phyloP scores from a whole-genome alignment of 2,329 filamentous ascomycete species.

The Emergomyces orientalis region DNA sequence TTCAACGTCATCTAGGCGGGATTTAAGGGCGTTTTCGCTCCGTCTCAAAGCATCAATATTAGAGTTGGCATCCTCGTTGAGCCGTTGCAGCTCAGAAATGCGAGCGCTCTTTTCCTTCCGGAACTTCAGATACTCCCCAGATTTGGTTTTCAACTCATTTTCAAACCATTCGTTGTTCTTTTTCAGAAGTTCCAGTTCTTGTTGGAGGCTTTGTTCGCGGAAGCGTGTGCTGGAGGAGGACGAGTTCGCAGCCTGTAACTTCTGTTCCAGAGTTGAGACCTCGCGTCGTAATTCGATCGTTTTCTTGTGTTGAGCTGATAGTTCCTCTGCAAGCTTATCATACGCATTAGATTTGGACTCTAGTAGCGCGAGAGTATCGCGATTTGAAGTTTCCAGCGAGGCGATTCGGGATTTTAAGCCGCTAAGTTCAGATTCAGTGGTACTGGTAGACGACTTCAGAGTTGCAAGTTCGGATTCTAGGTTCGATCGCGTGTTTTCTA shows the following conservation, averaged over 20 bases:
- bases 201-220: conserved; percentile 78
- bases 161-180: conserved; percentile 92
- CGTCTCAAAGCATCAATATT: conserved; percentile 68
- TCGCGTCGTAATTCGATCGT: conserved; percentile 76
- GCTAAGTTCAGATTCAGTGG: conserved; percentile 57
- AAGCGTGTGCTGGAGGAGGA: conserved; percentile 75
- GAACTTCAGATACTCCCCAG: conserved; percentile 75
- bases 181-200: conserved; percentile 80
- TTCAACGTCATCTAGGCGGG: conserved; percentile 72
- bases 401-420: conserved; percentile 72
- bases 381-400: conserved; percentile 82
- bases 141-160: conserved; percentile 81
- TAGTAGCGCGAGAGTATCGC: conserved; percentile 78
- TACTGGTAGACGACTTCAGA: conserved; percentile 64
- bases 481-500: conserved; percentile 66
- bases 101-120: conserved; percentile 90
- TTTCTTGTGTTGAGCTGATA: conserved; percentile 82
- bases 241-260: conserved; percentile 71
- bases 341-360: conserved; percentile 84
- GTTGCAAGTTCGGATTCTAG: conserved; percentile 74
- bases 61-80: conserved; percentile 74
- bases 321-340: conserved; percentile 73
- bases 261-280: conserved; percentile 70
- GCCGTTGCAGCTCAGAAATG: conserved; percentile 77
- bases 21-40: conserved; percentile 69